Evolutionary conservation across 2,329 filamentous ascomycete genomes (phyloP), one percentile per base, ranked within the genome.

Genomic region (Hymenoscyphus fraxineus): DNA sequence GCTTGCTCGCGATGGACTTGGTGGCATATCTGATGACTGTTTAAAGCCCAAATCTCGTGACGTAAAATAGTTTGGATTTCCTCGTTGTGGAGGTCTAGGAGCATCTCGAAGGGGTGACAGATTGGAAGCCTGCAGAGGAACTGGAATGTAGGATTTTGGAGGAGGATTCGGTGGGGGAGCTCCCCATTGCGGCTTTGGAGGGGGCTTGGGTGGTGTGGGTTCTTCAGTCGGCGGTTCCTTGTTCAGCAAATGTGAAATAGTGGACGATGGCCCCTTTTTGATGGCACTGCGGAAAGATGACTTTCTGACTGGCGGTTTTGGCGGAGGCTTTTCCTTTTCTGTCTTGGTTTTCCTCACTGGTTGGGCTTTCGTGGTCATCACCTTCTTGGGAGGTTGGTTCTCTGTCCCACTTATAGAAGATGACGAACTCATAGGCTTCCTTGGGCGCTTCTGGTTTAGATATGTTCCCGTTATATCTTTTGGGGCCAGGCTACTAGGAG

Each of bases 171-270:
- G 22, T 64, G n/a, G 68, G 22, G 67, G 68, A 10, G 67, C 64
- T 41, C 73, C 66, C 66, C 72, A 73, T 61, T 70, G 67, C 19
- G 71, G 71, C 31, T 64, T 70, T 58, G 64, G 75, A 67, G 56
- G 73, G 47, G 66, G 65, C 61, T 69, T 76, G n/a, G 68, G 71
- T 15, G 47, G 58, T 6, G 62, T 32, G 4, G 27, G n/a, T 9
- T 69, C 67, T 13, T 59, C 13, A 41, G 60, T n/a, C 44, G 73
- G 68, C 16, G 40, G 68, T n/a, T 85, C 82, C 60, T 81, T 85
- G 61, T 76, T 80, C 74, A 82, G 81, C 0, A 85, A 74, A 64
- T 77, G 82, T 0, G 81, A 78, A 6, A 85, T 71, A 1, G 79
- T 77, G 41, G 81, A 78, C 27, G 77, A 77, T 6, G 80, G 76